Evolutionary conservation across 306 rosid species (phyloP), one percentile per base, ranked within the genome.

Genomic region (Trifolium repens): DNA sequence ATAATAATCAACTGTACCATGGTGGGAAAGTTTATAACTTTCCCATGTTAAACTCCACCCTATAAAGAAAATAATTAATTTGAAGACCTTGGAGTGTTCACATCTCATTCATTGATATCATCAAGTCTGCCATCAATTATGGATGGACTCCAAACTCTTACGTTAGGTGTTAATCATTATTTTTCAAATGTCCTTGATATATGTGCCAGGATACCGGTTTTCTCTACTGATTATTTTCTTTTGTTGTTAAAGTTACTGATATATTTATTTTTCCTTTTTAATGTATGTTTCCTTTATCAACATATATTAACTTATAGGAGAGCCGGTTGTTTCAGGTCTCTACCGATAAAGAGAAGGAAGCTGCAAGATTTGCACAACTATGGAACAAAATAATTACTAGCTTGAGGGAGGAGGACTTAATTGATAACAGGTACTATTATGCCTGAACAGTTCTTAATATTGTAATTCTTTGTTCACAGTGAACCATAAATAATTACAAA

Each of bases 391-490:
- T 91, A 73, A 85, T 94, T 57, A 87, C 75, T 81, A 90, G 99
- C 82, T 89, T 94, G 84, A 85, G 99, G 83, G 96, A 92, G 59
- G 98, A 94, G 83, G 98, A 94, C 83, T 88, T 94, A 19, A 94
- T 91, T 79, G 84, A 79, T 80, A 81, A 91, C 82, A 86, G 97
- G 98, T 91, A 79, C 80, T 69, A 55, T 64, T 39, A 11, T 67
- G 39, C 66, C 68, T 61, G 67, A 26, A 49, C 53, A 32, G 60
- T 44, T 72, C 67, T 34, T 71, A 74, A 64, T 53, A 58, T 67
- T 46, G 61, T 60, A 53, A 35, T 69, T 81, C 8, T 75, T 71
- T 49, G 57, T 50, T 62, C 67, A 32, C 10, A 40, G 67, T 61
- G 78, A 78, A 62, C 60, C 12, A 50, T 50, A 69, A 54, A 14